Base-by-base conservation (phyloP, 768 basidiomycete genomes). In the Termitomyces sp. region DNA sequence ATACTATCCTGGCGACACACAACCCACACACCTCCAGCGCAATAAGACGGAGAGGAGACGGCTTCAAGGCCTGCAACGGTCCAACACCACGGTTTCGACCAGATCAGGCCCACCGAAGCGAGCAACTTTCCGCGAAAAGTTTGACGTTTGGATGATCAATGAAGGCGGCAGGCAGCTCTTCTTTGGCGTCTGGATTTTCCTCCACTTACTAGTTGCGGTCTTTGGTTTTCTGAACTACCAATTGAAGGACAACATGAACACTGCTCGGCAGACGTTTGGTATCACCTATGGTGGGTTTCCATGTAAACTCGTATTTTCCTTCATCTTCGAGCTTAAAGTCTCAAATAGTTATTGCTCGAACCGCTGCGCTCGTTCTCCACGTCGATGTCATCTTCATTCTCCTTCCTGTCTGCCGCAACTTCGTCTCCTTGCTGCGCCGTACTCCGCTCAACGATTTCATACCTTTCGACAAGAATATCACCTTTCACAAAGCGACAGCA, bases 331-430 rank as follows among this genome's bases (percentile, higher is more conserved):
- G 78, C 48, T 82, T 83, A 52, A 37, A 48, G 24, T 2, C 7
- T 15, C 15, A 39, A 48, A 12, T 62, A 95, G 94, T 86, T 45
- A 88, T 92, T 63, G 94, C 95, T 49, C 87, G 94, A 71, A 73
- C 87, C 3, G 90, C 94, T 44, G 96, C 95, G 5, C 85, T 97
- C 46, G 85, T 95, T 51, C 82, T 97, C 9, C 93, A 97, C 65
- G 80, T 96, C 65, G 92, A 97, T 72, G 87, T 93, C 59, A 84
- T 92, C 61, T 92, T 96, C 77, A 94, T 98, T 71, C 85, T 98
- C 51, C 82, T 98, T 31, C 96, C 95, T 28, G 83, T 98, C 69
- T 98, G 95, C 81, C 86, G 95, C 60, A 95, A 93, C 75, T 93
- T 97, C 74, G 83, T 97, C 71, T 95, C 94, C 24, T 64, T 95